Evolutionary conservation across 768 basidiomycete genomes (phyloP), one percentile per base, ranked within the genome.

Genomic region (Phylloporus rhodoxanthus): DNA sequence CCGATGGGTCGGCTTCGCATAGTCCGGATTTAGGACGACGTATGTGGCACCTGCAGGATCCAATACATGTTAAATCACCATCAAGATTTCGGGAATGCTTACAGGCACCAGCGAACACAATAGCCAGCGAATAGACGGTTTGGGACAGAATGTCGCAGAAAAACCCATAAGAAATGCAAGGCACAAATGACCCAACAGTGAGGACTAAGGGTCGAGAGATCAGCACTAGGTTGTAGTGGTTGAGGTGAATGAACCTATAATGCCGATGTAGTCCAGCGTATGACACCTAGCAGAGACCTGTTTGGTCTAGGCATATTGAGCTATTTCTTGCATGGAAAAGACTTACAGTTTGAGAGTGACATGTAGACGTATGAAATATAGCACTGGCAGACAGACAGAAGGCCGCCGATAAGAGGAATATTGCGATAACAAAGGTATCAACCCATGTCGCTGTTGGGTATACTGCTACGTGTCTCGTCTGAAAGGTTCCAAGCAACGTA

Each of bases 201-300:
- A 90, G 75, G 28, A 82, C 75, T 75, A 43, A 47, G 29, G 21
- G 40, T 19, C 8, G 19, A 53, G 23, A 25, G 8, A 20, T 68
- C 47, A 57, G 47, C 20, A 0, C 37, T 17, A 20, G 28, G 25
- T 15, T 42, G 44, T 29, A 28, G 40, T 23, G 33, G 32, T 21
- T 42, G 37, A 43, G 50, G 32, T 45, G 49, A 44, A 54, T 73
- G 45, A 43, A 85, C 78, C 69, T 54, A 84, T 77, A 55, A 95
- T 95, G 10, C 92, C 92, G 25, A 86, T 70, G 65, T 93, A 87
- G 67, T 87, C 89, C 39, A 85, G 68, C 14, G 77, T 74, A 63
- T 86, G 79, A 62, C 81, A 90, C 45, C 69, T 69, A 32, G 73
- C 66, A 25, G 79, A 71, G 37, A 85, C 77, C 85, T 87, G 52